These are phyloP conservation scores for Ceratobasidium sp. DNA, from an alignment of 1,284 basidiomycete species.

Conservation along the genomic window DNA sequence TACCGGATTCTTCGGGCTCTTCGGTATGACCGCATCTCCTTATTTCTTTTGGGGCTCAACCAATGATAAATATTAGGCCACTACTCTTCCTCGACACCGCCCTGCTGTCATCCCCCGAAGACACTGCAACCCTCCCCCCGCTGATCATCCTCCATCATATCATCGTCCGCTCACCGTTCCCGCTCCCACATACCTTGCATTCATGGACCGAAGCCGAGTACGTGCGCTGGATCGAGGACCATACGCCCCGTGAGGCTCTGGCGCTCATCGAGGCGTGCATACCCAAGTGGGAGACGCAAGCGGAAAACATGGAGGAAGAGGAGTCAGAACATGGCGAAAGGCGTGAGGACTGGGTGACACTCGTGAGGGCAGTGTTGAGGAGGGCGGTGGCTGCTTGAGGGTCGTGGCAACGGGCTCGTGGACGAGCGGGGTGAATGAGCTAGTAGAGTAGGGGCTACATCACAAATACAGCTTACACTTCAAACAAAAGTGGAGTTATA, in stretches of 20 bases:
- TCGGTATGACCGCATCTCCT: constrained; percentile 65
- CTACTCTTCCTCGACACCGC: constrained; percentile 87
- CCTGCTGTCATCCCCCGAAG: constrained; percentile 71
- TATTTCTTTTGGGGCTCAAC: background rate
- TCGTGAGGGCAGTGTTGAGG: constrained; percentile 49
- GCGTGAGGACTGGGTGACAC: constrained; percentile 51
- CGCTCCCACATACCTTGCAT: constrained; percentile 87
- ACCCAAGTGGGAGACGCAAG: constrained; percentile 71
- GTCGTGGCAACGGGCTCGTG: no score
- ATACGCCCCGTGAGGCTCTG: constrained; percentile 77
- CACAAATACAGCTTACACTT: no score
- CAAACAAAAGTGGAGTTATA: no score
- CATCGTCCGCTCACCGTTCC: constrained; percentile 87
- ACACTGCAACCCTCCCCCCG: constrained; percentile 81
- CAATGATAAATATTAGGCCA: constrained; percentile 65
- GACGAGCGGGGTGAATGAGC: no score
- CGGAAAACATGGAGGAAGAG: constrained; percentile 65
- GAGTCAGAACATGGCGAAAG: constrained; percentile 63
- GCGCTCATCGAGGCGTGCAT: constrained; percentile 78
- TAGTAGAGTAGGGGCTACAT: constrained; percentile 66
- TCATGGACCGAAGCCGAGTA: constrained; percentile 95
- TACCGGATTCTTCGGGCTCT: constrained; percentile 84
- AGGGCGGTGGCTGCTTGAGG: constrained; percentile 32
- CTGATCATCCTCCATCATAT: constrained; percentile 92
- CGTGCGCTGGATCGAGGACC: constrained; percentile 87